Percentiles rank a stretch among this genome's conserved stretches.
These are phyloP conservation scores for Rhytidiadelphus loreus DNA, from an alignment of 225 moss, liverwort and hornwort species.

Conservation along the genomic window DNA sequence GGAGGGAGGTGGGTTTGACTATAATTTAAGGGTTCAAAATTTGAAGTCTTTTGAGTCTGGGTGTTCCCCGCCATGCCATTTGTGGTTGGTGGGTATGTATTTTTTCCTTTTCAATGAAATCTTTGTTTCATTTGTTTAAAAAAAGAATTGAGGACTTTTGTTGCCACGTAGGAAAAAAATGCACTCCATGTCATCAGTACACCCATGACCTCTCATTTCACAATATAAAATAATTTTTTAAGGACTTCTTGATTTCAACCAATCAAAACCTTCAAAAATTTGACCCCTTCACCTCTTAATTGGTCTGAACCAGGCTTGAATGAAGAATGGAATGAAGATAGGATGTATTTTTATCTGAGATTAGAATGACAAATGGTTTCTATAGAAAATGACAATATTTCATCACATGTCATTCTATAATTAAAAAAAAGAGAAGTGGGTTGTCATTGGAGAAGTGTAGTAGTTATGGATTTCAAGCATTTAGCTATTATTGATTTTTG, in stretches of 20 bases:
- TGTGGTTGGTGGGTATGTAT: no score
- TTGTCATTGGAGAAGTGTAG: no score
- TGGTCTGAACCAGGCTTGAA: no score
- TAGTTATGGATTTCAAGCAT: no score
- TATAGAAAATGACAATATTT: background rate
- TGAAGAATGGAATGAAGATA: background rate
- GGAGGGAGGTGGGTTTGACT: background rate
- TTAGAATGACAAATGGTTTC: no score
- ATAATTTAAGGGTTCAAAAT: background rate
- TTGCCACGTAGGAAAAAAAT: background rate
- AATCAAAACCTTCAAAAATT: background rate
- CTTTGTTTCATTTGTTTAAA: no score
- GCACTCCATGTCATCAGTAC: fast-evolving
- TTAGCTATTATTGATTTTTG: no score
- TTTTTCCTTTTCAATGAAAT: no score
- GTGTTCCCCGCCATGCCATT: no score
- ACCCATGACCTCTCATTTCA: background rate
- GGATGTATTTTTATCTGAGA: background rate
- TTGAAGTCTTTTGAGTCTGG: background rate
- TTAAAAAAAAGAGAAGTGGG: no score
- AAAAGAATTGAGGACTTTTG: no score
- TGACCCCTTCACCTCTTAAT: background rate
- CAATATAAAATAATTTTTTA: background rate
- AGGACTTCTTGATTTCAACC: background rate
- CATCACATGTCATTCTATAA: background rate